Conservation (phyloP, 768 basidiomycete genomes). For the Sutorius australiensis region DNA sequence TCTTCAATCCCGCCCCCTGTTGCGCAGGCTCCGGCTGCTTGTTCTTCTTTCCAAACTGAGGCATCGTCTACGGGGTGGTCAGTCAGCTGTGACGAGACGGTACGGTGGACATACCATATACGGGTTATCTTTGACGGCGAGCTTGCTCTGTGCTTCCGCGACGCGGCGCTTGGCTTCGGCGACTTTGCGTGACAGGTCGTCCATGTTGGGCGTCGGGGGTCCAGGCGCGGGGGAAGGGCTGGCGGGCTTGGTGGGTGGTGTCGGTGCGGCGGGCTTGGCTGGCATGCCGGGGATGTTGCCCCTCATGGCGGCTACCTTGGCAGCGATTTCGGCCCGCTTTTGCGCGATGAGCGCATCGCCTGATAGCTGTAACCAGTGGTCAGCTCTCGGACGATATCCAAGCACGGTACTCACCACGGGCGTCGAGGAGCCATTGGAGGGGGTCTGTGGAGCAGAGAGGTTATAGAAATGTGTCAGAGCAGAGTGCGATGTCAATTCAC, state of each 20-base stretch:
- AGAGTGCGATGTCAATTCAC: conserved; percentile 61
- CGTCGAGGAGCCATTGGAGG: conserved; percentile 43
- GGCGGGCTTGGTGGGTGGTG: conserved; percentile 17
- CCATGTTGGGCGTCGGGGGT: conserved; percentile 41
- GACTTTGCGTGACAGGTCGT: conserved; percentile 67
- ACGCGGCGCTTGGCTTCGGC: conserved; percentile 86
- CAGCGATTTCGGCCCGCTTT: conserved; percentile 80
- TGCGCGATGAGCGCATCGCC: conserved; percentile 72
- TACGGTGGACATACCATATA: conserved; percentile 64
- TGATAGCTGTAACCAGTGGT: conserved; percentile 35
- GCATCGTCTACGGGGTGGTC: conserved; percentile 41
- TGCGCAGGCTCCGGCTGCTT: conserved; percentile 60
- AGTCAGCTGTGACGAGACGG: neutral
- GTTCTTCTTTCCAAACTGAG: conserved; percentile 52
- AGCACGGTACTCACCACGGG: conserved; percentile 40
- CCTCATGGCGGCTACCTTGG: conserved; percentile 79
- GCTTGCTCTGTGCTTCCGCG: conserved; percentile 74
- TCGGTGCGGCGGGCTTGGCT: conserved; percentile 25
- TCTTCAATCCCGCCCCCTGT: conserved; percentile 80
- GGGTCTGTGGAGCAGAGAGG: conserved; percentile 49
- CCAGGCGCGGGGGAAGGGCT: conserved; percentile 42
- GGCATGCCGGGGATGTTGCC: conserved; percentile 33
- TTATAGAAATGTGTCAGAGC: conserved; percentile 69
- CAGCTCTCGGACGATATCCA: neutral
- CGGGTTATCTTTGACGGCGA: conserved; percentile 76